Conservation (phyloP, 2,329 filamentous ascomycete species). For the Epichloe bromicola region DNA sequence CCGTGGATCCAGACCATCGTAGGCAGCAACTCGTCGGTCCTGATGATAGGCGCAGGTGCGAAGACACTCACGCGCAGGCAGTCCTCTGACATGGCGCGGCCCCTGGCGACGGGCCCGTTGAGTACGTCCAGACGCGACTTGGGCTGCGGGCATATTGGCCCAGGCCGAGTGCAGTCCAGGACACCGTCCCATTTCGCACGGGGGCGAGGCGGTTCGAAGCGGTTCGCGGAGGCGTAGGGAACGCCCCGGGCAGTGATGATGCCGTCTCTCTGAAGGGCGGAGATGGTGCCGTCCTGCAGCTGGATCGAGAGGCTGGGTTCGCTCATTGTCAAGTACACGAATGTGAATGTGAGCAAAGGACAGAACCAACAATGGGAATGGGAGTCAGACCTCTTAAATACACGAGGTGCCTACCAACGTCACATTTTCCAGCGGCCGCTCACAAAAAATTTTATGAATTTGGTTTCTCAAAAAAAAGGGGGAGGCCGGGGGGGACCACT, state of each 20-base stretch:
- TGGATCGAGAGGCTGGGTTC: background rate
- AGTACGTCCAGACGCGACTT: background rate
- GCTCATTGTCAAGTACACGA: background rate
- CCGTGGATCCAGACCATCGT: conserved; percentile 15
- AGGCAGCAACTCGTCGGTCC: conserved; percentile 8
- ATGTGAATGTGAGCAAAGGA: no score
- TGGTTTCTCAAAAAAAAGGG: no score
- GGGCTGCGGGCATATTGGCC: conserved; percentile 10
- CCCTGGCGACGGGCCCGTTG: no score
- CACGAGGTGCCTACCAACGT: no score
- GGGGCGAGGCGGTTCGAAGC: conserved; percentile 7
- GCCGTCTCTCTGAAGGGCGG: background rate
- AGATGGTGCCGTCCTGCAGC: conserved; percentile 7
- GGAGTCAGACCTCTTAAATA: no score
- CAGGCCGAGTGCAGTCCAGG: conserved; percentile 7
- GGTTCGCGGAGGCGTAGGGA: conserved; percentile 7
- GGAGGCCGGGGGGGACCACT: no score
- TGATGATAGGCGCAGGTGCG: background rate
- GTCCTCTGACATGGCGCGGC: conserved; percentile 5
- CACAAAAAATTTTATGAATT: no score
- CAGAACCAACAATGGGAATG: no score
- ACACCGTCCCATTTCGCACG: conserved; percentile 1
- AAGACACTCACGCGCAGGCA: conserved; percentile 8
- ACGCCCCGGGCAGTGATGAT: conserved; percentile 7
- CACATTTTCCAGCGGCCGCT: no score